Evolutionary conservation across 2,329 filamentous ascomycete species (phyloP).

Genomic region (Knoxdaviesia proteae): DNA sequence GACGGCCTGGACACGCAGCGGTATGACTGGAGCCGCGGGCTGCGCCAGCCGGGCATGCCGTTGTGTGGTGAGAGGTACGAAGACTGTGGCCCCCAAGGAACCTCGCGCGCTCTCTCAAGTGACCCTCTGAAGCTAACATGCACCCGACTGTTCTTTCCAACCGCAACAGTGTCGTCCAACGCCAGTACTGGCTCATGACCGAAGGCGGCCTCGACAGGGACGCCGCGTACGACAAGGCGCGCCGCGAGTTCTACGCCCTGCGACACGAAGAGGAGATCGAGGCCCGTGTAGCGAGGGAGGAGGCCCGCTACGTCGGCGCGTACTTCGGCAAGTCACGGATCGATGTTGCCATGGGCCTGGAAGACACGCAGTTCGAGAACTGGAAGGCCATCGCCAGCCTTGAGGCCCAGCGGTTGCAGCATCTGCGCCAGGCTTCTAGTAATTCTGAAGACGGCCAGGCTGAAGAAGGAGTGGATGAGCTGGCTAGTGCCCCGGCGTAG

Average conservation of each 20-base stretch:
- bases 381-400: conserved; percentile 63
- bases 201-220: conserved; percentile 37
- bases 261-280: conserved; percentile 70
- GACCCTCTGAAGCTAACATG: not conserved
- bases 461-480: too few relatives aligned
- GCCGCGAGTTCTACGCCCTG: conserved; percentile 75
- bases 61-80: conserved; percentile 68
- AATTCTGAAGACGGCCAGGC: not conserved
- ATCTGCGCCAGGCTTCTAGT: too few relatives aligned
- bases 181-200: conserved; percentile 70
- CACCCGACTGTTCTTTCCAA: not conserved
- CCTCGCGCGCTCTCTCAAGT: not conserved
- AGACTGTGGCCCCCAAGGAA: not conserved
- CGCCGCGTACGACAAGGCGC: conserved; percentile 66
- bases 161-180: conserved; percentile 62
- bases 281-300: conserved; percentile 64
- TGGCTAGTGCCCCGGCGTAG: too few relatives aligned
- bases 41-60: conserved; percentile 54
- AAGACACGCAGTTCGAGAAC: conserved; percentile 57
- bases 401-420: too few relatives aligned
- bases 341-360: conserved; percentile 62
- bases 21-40: conserved; percentile 57
- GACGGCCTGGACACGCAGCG: conserved; percentile 62
- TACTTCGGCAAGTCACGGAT: conserved; percentile 65
- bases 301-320: conserved; percentile 67